Evolutionary conservation across 2,329 filamentous ascomycete species (phyloP), one percentile per base, ranked within the genome.

Genomic region (Clarireedia paspali): DNA sequence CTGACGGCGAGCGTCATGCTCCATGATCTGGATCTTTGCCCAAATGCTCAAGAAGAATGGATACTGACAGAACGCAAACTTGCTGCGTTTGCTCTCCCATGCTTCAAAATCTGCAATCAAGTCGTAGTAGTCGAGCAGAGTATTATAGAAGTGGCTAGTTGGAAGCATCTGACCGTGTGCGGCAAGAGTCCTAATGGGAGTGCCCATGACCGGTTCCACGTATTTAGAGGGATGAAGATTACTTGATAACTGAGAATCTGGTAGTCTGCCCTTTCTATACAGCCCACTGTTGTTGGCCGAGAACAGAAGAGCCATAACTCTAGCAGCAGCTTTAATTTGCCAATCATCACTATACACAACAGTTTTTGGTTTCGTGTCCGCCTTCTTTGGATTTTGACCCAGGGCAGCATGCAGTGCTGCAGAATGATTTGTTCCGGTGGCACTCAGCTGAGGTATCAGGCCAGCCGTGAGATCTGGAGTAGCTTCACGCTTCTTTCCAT

Each of bases 21-120:
- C 90, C 64, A 96, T 76, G 47, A 96, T 92, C 61, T 87, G 87
- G 57, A 94, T 95, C 71, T 96, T 96, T 27, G 91, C 87, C 76
- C 89, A 91, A 61, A 96, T 91, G 59, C 90, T 95, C 42, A 96
- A 77, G 63, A 96, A 85, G 66, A 96, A 95, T 0, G 91, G 90
- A 65, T 95, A 95, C 68, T 95, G 89, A 68, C 91, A 96, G 67
- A 96, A 95, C 0, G 88, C 82, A 67, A 96, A 96, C 62, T 84
- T 89, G 20, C 79, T 78, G 51, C 80, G 79, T 61, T 81, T 85
- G 4, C 82, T 79, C 68, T 95, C 91, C 91, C 91, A 96, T 9
- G 83, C 79, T 66, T 95, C 89, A 65, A 95, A 96, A 68, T 96
- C 91, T 0, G 81, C 82, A 47, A 94, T 81, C 6, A 96, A 77